Base-by-base conservation (phyloP, 352 stramenopile species). In the Phytophthora ramorum region DNA sequence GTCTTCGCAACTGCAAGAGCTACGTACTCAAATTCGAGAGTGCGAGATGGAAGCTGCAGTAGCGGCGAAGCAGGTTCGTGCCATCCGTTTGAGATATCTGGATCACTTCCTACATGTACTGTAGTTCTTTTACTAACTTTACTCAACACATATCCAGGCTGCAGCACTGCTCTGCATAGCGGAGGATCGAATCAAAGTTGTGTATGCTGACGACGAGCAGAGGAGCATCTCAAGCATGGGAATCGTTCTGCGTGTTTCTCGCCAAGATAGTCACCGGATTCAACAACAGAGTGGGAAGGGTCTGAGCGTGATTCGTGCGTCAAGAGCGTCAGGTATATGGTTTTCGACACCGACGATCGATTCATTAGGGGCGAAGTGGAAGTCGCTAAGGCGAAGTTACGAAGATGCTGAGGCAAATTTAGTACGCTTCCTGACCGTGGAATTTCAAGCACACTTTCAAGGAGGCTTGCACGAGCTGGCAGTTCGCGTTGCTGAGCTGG, bases 221-320 rank as follows among this genome's bases (percentile, higher is more conserved):
- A 40, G 40, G 3, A 57, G 30, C 28, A 48, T 78, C 6, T 37
- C 46, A 7, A 50, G 32, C 4, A 51, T 73, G 57, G 70, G 52
- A 3, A 60, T 89, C 0, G 57, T 85, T 30, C 63, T 89, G 5
- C 72, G 79, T 2, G 73, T 83, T 10, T 80, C 75, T 12, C 64
- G 73, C 14, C 68, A 78, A 64, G 75, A 89, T 19, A 66, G 53
- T 1, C 80, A 87, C 24, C 73, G 80, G 6, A 48, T 87, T 13
- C 75, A 85, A 24, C 63, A 74, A 28, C 69, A 56, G 40, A 73
- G 20, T 12, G 58, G 59, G 0, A 61, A 69, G 0, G 6, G 32
- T 1, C 6, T 69, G 13, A 76, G 65, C 16, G 48, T 89, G n/a
- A 66, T 85, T 16, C 69, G 69, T 28, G 69, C 75, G 0, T 83